These are phyloP conservation scores for Pleurotus citrinopileatus DNA, from an alignment of 768 basidiomycete genomes.

Conservation along the genomic window DNA sequence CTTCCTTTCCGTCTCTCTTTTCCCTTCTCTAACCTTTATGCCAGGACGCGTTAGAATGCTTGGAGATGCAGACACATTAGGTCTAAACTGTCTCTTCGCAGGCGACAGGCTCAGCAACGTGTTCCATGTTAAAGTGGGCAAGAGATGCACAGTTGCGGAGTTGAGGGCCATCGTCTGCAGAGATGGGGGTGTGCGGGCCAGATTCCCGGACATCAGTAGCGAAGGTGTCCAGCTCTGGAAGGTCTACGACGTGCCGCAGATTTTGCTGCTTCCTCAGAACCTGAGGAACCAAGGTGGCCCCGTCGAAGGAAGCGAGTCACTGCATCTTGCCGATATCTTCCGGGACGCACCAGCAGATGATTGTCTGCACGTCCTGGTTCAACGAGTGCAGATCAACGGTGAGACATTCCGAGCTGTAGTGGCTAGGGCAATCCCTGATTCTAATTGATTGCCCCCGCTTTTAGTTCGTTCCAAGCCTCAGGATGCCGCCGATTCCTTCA, in stretches of 20 bases:
- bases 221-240: constrained; percentile 6
- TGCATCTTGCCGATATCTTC: constrained; percentile 9
- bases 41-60: constrained; percentile 10
- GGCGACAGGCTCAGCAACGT: constrained; percentile 4
- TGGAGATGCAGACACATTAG: constrained; percentile 5
- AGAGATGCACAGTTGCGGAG: constrained; percentile 9
- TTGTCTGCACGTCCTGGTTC: constrained; percentile 7
- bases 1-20: not conserved
- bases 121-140: constrained; percentile 7
- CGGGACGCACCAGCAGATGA: constrained; percentile 6
- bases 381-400: constrained; percentile 2
- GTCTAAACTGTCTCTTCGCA: constrained; percentile 6
- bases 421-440: not conserved
- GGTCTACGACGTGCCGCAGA: constrained; percentile 5
- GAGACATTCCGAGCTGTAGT: not conserved
- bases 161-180: constrained; percentile 9
- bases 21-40: not conserved
- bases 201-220: constrained; percentile 6
- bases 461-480: constrained; percentile 3
- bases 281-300: constrained; percentile 1
- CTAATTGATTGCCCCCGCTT: not conserved
- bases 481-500: not conserved
- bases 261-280: constrained; percentile 1
- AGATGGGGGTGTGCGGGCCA: constrained; percentile 7
- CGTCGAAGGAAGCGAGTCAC: not conserved